Evolutionary conservation across 345 rosid genomes (phyloP).

Genomic region (Dipteronia sinensis): DNA sequence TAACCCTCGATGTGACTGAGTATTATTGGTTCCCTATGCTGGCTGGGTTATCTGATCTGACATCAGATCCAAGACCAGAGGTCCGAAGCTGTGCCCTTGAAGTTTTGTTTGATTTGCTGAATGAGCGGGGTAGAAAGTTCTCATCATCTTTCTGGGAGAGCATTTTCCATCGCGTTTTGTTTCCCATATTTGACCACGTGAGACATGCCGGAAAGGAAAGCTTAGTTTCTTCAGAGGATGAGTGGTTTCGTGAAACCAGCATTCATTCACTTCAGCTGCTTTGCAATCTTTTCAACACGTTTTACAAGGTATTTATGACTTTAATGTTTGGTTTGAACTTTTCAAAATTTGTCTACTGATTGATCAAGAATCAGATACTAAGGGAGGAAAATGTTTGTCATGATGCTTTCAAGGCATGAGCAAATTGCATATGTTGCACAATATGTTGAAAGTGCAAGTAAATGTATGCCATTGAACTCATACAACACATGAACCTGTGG

Average conservation of each 20-base stretch:
- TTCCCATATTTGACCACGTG: conserved; percentile 93
- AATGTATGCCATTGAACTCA: conserved; percentile 1
- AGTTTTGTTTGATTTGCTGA: conserved; percentile 87
- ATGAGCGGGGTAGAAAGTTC: conserved; percentile 89
- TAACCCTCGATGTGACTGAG: conserved; percentile 76
- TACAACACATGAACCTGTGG: background rate
- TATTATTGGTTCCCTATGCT: conserved; percentile 96
- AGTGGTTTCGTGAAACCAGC: conserved; percentile 90
- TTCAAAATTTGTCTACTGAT: conserved; percentile 3
- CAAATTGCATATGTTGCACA: background rate
- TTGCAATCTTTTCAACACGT: conserved; percentile 91
- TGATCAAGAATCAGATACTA: background rate
- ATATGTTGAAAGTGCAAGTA: background rate
- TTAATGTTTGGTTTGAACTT: background rate
- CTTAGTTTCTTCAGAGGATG: conserved; percentile 63
- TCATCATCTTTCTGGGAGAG: conserved; percentile 91
- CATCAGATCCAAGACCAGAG: conserved; percentile 78
- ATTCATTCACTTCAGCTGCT: conserved; percentile 85
- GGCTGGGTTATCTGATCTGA: conserved; percentile 90
- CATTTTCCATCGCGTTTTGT: conserved; percentile 86
- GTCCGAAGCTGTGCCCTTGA: conserved; percentile 91
- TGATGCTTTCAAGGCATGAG: background rate
- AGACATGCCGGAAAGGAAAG: conserved; percentile 87
- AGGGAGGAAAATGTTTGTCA: background rate
- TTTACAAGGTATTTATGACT: conserved; percentile 53